Evolutionary conservation across 768 basidiomycete genomes (phyloP).

Genomic region (Dictyophora rubrovolvata): DNA sequence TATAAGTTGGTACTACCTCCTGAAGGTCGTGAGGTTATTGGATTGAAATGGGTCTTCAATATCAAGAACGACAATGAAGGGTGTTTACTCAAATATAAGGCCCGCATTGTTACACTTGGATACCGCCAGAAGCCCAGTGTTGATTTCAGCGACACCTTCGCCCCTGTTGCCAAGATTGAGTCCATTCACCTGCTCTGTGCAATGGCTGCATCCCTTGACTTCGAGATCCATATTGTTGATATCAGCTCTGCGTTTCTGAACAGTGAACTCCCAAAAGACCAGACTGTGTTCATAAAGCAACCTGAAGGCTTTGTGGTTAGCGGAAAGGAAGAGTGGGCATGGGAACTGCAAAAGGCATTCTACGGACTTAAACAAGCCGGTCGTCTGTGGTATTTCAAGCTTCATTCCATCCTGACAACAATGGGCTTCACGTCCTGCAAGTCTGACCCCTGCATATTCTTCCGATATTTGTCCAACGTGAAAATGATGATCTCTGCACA

Average conservation of each 20-base stretch:
- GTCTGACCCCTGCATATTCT: constrained; percentile 27
- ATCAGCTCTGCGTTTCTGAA: constrained; percentile 32
- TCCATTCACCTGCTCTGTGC: constrained; percentile 28
- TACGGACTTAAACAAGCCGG: constrained; percentile 31
- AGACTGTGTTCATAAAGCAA: constrained; percentile 24
- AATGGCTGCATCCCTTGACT: constrained; percentile 24
- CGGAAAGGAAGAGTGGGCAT: constrained; percentile 11
- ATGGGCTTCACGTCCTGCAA: constrained; percentile 23
- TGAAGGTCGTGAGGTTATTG: constrained; percentile 15
- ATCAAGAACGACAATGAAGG: constrained; percentile 20
- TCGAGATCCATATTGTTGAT: constrained; percentile 30
- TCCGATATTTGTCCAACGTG: background rate
- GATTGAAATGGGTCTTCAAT: constrained; percentile 19
- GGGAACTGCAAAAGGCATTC: constrained; percentile 17
- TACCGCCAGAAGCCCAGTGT: constrained; percentile 30
- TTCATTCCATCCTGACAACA: constrained; percentile 19
- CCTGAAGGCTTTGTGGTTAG: constrained; percentile 19
- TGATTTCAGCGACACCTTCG: constrained; percentile 18
- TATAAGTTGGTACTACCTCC: constrained; percentile 18
- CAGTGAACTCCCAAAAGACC: constrained; percentile 20
- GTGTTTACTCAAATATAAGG: constrained; percentile 23
- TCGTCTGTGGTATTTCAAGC: constrained; percentile 25
- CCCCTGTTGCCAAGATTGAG: constrained; percentile 10
- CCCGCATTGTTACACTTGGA: constrained; percentile 31
- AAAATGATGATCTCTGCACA: constrained; percentile 24